These are phyloP conservation scores for Sclerotinia spermophila DNA, from an alignment of 2,329 filamentous ascomycete species.

Conservation along the genomic window DNA sequence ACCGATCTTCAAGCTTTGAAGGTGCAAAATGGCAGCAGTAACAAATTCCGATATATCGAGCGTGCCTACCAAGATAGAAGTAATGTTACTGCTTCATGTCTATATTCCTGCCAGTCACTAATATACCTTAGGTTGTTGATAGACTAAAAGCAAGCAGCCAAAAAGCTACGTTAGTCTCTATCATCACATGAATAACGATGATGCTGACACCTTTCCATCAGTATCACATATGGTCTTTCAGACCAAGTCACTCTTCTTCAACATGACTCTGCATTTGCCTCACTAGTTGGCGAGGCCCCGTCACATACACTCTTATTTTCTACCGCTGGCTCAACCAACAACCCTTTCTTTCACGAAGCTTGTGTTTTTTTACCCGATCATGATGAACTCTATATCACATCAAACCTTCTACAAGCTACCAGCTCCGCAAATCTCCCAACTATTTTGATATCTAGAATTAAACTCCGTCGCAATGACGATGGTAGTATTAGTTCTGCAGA, in stretches of 20 bases:
- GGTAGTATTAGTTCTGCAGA: constrained; percentile 36
- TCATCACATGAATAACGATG: neutral
- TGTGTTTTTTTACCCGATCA: constrained; percentile 42
- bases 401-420: constrained; percentile 42
- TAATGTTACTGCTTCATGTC: neutral
- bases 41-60: constrained; percentile 17
- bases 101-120: neutral
- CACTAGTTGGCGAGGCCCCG: constrained; percentile 38
- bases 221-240: constrained; percentile 21
- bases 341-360: constrained; percentile 46
- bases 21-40: constrained; percentile 18
- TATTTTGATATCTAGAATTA: constrained; percentile 46
- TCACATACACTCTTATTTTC: constrained; percentile 44
- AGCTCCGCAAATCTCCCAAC: constrained; percentile 41
- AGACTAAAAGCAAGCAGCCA: constrained; percentile 7
- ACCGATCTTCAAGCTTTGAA: neutral
- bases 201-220: constrained; percentile 22
- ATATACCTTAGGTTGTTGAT: neutral
- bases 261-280: constrained; percentile 40
- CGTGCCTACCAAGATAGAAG: constrained; percentile 15
- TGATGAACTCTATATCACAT: constrained; percentile 46
- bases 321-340: constrained; percentile 40
- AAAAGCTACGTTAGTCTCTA: neutral
- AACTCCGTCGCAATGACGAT: constrained; percentile 33
- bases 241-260: constrained; percentile 38